These are phyloP conservation scores for Oryza glaberrima DNA, from an alignment of 176 grass and related monocot species.

Conservation along the genomic window DNA sequence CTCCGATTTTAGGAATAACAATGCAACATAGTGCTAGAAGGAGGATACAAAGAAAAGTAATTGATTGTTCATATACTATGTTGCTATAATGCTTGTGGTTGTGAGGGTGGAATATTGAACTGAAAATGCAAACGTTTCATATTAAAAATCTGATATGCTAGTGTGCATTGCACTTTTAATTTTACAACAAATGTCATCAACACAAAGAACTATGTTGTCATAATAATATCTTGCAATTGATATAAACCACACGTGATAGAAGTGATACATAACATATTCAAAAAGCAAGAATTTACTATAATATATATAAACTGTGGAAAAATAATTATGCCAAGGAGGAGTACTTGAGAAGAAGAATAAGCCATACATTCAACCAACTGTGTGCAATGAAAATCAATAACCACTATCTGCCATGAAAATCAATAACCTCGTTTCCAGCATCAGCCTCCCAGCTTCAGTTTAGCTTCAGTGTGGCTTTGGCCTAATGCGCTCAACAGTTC, in stretches of 20 bases:
- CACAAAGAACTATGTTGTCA: background rate
- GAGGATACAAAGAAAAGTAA: background rate
- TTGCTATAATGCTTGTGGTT: too few relatives aligned
- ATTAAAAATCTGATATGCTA: constrained; percentile 4
- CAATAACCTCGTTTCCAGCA: background rate
- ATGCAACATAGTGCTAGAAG: background rate
- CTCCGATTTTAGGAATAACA: background rate
- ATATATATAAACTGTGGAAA: background rate
- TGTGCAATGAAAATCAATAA: constrained; percentile 41
- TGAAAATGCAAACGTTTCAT: background rate
- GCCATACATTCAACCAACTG: constrained; percentile 36
- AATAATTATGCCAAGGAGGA: background rate
- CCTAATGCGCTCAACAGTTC: constrained; percentile 53
- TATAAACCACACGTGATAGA: background rate
- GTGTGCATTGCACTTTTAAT: background rate
- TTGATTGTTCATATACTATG: too few relatives aligned
- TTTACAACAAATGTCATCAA: background rate
- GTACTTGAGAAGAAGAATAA: too few relatives aligned
- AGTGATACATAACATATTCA: background rate
- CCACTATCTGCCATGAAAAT: background rate
- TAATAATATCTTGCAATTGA: background rate
- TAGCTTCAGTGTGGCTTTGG: background rate
- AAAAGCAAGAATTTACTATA: too few relatives aligned
- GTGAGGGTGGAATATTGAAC: background rate
- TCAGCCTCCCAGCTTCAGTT: constrained; percentile 39